Base-by-base conservation (phyloP, 1,284 basidiomycete genomes). In the Irpex sp. region DNA sequence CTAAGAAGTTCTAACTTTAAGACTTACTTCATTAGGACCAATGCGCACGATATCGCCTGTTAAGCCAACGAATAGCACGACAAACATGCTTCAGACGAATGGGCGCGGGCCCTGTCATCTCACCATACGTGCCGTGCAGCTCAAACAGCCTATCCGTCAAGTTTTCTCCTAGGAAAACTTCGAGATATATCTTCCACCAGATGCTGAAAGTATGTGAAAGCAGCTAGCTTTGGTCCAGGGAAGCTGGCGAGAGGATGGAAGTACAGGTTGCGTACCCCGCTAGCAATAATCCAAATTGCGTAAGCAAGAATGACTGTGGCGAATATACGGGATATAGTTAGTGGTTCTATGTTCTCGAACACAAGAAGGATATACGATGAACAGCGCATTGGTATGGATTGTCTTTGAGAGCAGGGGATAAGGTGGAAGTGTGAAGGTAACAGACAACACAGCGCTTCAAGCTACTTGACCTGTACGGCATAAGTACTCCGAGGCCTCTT, bases 271-370 rank as follows among this genome's bases (percentile, higher is more conserved):
- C 38, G 52, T 6, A 58, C 17, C 17, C 17, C 52, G 7, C 19
- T 47, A 3, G 21, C n/a, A 21, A 57, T 37, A 13, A 52, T 52
- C 17, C 49, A 52, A 9, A 19, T 9, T 0, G 93, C 86, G 72
- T 94, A 92, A 44, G 15, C 11, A 15, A 44, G 40, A 11, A 44
- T 15, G 26, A 26, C 26, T 26, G 26, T 26, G 26, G 26, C 26
- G 26, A 26, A 26, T 26, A 26, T 26, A 26, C 26, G 26, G 26
- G 3, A 26, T 26, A 26, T 26, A 26, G 26, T 26, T 26, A 26
- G 26, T 4, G 26, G 26, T 26, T 26, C 26, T 4, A 26, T 26
- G 26, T 26, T 26, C 26, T 2, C 26, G 3, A 26, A 26, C 26
- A 26, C 26, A 26, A 26, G 26, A 26, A 26, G 26, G 26, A 26